Conservation (phyloP, 352 stramenopile genomes). For the Phytophthora capsici region DNA sequence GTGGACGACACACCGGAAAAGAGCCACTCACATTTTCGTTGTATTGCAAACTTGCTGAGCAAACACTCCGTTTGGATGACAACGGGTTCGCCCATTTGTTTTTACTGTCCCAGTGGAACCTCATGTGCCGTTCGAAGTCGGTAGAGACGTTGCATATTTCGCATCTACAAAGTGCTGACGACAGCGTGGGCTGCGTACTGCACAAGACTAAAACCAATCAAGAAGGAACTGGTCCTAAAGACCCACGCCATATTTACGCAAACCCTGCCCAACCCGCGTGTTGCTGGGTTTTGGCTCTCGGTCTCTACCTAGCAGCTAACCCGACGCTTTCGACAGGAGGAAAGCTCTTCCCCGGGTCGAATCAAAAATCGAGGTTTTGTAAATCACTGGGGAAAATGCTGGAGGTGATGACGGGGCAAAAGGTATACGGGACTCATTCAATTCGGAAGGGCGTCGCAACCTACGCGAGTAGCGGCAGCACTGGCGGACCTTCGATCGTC, state of each 20-base stretch:
- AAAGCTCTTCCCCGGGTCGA: background rate
- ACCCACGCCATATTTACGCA: constrained; percentile 27
- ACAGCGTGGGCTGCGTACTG: constrained; percentile 1
- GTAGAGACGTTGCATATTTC: constrained; percentile 8
- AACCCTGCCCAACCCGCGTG: constrained; percentile 4
- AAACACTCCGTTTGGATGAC: background rate
- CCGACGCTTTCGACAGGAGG: too few relatives aligned
- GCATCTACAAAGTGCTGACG: background rate
- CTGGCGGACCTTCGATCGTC: constrained; percentile 16
- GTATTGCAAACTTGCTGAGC: background rate
- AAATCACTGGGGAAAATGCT: background rate
- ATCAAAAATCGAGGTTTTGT: constrained; percentile 4
- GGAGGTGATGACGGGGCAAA: background rate
- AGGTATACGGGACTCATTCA: constrained; percentile 25
- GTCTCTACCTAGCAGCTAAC: background rate
- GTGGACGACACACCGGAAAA: background rate
- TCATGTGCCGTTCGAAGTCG: constrained; percentile 15
- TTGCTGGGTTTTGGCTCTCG: constrained; percentile 3
- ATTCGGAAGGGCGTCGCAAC: constrained; percentile 24
- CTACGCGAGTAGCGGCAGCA: constrained; percentile 26
- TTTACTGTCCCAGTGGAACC: constrained; percentile 13
- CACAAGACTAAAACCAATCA: constrained; percentile 8
- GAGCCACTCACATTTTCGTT: constrained; percentile 9
- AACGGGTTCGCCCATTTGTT: constrained; percentile 10
- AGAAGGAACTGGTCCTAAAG: constrained; percentile 9